These are phyloP conservation scores for Polymyxa betae DNA, from an alignment of 208 protist genomes.

Conservation along the genomic window DNA sequence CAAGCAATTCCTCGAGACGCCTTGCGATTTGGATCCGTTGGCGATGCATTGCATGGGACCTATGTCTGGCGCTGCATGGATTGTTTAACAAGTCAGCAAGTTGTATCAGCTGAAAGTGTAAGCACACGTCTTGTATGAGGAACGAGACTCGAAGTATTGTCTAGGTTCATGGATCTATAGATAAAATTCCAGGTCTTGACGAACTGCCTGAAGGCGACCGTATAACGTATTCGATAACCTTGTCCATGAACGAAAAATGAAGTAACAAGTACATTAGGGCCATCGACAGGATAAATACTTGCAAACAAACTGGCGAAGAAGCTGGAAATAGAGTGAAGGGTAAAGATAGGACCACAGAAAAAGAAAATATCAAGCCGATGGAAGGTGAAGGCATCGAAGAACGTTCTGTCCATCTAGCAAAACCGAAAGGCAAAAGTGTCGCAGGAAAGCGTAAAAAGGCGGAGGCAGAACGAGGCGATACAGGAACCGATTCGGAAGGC, in stretches of 20 bases:
- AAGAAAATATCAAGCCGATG: background rate
- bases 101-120: background rate
- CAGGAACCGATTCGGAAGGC: background rate
- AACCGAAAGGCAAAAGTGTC: background rate
- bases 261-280: background rate
- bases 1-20: background rate
- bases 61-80: background rate
- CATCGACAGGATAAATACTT: background rate
- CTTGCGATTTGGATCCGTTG: background rate
- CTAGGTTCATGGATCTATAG: background rate
- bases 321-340: background rate
- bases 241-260: background rate
- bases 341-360: background rate
- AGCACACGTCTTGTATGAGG: background rate
- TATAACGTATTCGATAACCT: background rate
- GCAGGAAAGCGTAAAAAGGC: background rate
- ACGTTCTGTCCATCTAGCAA: too few species aligned
- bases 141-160: background rate
- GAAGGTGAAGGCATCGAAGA: background rate
- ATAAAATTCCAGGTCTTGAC: background rate
- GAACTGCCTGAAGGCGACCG: background rate
- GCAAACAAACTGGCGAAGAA: background rate
- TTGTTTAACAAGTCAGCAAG: background rate
- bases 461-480: background rate
- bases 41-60: background rate